Evolutionary conservation across 176 grass and related monocot genomes (phyloP).

Genomic region (Poa pratensis): DNA sequence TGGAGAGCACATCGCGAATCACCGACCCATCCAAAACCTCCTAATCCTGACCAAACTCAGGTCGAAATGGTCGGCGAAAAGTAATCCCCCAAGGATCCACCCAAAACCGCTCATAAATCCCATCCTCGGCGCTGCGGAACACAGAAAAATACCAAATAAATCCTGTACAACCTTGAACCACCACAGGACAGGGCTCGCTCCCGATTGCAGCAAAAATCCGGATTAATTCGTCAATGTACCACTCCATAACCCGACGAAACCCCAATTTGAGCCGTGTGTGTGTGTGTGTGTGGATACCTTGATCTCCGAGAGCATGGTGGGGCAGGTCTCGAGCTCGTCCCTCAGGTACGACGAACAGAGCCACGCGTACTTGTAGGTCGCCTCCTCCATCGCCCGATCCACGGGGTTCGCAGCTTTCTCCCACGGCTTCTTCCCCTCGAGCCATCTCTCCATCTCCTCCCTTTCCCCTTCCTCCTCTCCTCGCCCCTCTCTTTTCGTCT

Average conservation of each 20-base stretch:
- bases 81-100: not conserved
- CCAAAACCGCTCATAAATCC: not conserved
- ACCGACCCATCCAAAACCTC: not conserved
- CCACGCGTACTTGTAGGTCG: constrained; percentile 47
- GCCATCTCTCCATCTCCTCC: not conserved
- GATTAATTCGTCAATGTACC: not conserved
- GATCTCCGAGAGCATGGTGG: constrained; percentile 56
- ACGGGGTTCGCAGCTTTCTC: not conserved
- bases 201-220: not conserved
- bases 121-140: not conserved
- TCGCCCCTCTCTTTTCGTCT: not conserved
- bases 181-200: too few relatives aligned
- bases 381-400: constrained; percentile 60
- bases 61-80: not conserved
- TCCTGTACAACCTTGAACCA: not conserved
- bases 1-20: not conserved
- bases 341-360: constrained; percentile 49
- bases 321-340: constrained; percentile 53
- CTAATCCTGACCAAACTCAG: not conserved
- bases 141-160: not conserved
- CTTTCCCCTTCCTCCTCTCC: not conserved
- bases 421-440: too few relatives aligned
- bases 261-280: not conserved
- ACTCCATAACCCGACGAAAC: not conserved
- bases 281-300: constrained; percentile 67